These are phyloP conservation scores for Benincasa hispida DNA, from an alignment of 306 rosid species.

Conservation along the genomic window DNA sequence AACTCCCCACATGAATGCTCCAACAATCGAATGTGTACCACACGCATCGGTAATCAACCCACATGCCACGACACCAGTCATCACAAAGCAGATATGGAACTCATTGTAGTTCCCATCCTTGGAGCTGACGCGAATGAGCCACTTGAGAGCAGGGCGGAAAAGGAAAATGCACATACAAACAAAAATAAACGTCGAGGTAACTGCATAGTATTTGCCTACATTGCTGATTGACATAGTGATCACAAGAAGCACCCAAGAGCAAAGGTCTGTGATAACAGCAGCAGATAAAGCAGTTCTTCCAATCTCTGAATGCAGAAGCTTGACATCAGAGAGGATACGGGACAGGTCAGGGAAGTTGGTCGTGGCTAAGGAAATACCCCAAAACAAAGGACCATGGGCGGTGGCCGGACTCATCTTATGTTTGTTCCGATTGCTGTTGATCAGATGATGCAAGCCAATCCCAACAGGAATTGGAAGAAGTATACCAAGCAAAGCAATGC, in stretches of 20 bases:
- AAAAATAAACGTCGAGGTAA: conserved; percentile 8
- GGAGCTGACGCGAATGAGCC: conserved; percentile 4
- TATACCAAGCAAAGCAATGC: conserved; percentile 23
- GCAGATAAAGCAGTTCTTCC: conserved; percentile 28
- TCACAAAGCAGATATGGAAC: conserved; percentile 13
- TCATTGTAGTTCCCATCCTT: conserved; percentile 19
- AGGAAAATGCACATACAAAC: not conserved
- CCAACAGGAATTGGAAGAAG: conserved; percentile 15
- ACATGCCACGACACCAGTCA: conserved; percentile 10
- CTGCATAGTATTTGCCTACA: not conserved
- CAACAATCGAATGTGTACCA: conserved; percentile 27
- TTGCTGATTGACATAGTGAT: not conserved
- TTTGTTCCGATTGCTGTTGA: not conserved
- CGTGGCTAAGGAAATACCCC: conserved; percentile 23
- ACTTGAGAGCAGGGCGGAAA: conserved; percentile 18
- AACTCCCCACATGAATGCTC: conserved; percentile 32
- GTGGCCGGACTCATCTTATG: not conserved
- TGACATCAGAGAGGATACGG: conserved; percentile 22
- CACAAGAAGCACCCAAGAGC: conserved; percentile 27
- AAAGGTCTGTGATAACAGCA: conserved; percentile 24
- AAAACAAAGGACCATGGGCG: conserved; percentile 13
- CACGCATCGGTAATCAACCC: conserved; percentile 13
- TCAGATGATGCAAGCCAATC: conserved; percentile 1
- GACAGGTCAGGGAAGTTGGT: conserved; percentile 35
- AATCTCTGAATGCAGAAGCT: conserved; percentile 29